Conservation (phyloP, 495 filamentous ascomycete species). For the Daldinia caldariorum region DNA sequence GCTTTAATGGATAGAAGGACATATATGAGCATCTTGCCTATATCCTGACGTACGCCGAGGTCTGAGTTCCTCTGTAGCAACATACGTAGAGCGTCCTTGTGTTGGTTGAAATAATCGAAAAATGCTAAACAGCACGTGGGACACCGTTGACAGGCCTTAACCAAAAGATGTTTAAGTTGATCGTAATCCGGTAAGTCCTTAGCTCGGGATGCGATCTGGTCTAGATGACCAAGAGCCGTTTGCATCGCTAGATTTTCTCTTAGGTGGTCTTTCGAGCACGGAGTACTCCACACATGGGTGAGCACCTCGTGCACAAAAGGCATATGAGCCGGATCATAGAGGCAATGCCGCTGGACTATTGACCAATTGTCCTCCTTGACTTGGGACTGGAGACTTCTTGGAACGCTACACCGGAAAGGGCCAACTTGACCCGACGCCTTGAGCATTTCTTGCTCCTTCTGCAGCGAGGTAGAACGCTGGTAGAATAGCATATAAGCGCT, state of each 20-base stretch:
- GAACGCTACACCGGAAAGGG: slow-evolving; percentile 67
- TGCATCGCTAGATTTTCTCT: slow-evolving; percentile 69
- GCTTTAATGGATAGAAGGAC: slow-evolving; percentile 64
- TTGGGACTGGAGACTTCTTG: slow-evolving; percentile 63
- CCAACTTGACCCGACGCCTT: slow-evolving; percentile 44
- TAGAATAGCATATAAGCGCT: slow-evolving; percentile 99
- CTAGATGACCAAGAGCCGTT: slow-evolving; percentile 77
- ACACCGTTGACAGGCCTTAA: slow-evolving; percentile 63
- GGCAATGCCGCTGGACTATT: slow-evolving; percentile 79
- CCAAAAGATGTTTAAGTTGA: slow-evolving; percentile 63
- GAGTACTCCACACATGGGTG: slow-evolving; percentile 53
- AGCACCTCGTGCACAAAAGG: slow-evolving; percentile 72
- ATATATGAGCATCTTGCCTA: slow-evolving; percentile 63
- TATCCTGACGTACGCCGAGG: slow-evolving; percentile 66
- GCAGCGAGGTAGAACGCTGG: slow-evolving; percentile 76
- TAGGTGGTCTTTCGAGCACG: slow-evolving; percentile 60
- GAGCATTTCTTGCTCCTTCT: slow-evolving; percentile 56
- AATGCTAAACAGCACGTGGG: slow-evolving; percentile 64
- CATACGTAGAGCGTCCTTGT: slow-evolving; percentile 67
- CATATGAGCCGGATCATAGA: slow-evolving; percentile 79
- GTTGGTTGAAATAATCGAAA: slow-evolving; percentile 70
- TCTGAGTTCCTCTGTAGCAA: slow-evolving; percentile 73
- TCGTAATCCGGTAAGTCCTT: slow-evolving; percentile 75
- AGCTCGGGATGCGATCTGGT: slow-evolving; percentile 77
- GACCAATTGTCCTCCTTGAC: slow-evolving; percentile 77